A percentile compares a stretch with the other conserved stretches of the same genome.
Conservation (phyloP, 139 green algal species). For the Haematococcus lacustris region DNA sequence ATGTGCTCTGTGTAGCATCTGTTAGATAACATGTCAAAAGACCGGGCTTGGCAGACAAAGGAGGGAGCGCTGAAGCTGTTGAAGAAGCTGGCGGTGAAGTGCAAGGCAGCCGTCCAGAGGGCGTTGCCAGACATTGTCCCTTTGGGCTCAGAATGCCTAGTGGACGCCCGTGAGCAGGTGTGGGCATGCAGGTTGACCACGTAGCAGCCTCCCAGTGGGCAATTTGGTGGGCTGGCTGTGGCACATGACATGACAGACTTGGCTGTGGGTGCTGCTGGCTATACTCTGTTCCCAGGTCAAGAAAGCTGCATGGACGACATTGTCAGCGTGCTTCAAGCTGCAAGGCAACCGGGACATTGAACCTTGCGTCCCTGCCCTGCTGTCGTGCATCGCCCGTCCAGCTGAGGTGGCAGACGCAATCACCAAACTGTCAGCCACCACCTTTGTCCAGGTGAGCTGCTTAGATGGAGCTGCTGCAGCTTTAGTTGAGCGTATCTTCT, state of each 20-base stretch:
- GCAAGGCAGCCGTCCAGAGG: constrained; percentile 24
- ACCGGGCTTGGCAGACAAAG: constrained; percentile 47
- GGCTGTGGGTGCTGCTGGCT: no score
- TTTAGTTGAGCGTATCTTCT: no score
- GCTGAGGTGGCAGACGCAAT: constrained; percentile 62
- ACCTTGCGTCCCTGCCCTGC: constrained; percentile 70
- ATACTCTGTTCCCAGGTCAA: constrained; percentile 28
- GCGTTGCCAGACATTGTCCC: constrained; percentile 71
- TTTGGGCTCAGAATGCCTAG: constrained; percentile 25
- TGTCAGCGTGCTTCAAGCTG: constrained; percentile 35
- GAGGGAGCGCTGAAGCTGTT: constrained; percentile 45
- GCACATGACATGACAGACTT: no score
- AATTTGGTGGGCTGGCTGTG: no score
- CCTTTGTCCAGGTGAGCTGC: constrained; percentile 73
- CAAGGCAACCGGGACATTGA: constrained; percentile 89
- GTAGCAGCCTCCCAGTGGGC: no score
- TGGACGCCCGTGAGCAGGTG: constrained; percentile 40
- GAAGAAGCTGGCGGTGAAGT: constrained; percentile 21
- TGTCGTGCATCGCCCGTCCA: constrained; percentile 67
- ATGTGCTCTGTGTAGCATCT: constrained; percentile 35
- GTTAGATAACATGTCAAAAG: constrained; percentile 48
- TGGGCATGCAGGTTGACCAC: no score
- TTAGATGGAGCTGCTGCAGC: no score
- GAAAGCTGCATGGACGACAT: constrained; percentile 40
- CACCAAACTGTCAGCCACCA: constrained; percentile 79